Conservation (phyloP, 2,329 filamentous ascomycete species). For the Epichloe glyceriae region DNA sequence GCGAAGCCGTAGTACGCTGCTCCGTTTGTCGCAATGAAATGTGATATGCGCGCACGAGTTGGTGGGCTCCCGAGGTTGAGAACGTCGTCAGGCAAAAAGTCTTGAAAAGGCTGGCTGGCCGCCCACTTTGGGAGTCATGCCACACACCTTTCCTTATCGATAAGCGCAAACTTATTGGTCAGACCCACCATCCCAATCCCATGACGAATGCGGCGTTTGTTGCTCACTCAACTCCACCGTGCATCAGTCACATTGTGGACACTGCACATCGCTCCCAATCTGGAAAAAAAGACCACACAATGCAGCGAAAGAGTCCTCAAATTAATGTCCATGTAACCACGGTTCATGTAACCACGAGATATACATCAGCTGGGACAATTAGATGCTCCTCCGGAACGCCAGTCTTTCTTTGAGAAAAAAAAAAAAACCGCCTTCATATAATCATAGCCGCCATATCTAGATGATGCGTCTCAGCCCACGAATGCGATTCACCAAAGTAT, state of each 20-base stretch:
- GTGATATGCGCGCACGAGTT: not conserved
- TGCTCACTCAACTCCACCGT: no score
- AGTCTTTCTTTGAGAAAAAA: not conserved
- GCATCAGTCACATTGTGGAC: not conserved
- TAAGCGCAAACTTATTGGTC: conserved; percentile 7
- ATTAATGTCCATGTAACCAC: not conserved
- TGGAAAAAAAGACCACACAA: no score
- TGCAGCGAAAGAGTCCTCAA: not conserved
- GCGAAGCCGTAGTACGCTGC: no score
- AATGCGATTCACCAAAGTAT: not conserved
- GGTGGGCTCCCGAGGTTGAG: not conserved
- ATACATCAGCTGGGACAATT: not conserved
- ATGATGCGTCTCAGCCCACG: not conserved
- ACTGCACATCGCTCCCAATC: no score
- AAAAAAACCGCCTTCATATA: not conserved
- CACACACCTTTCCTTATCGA: conserved; percentile 18
- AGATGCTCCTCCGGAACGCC: not conserved
- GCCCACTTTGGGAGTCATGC: conserved; percentile 6
- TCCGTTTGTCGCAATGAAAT: not conserved
- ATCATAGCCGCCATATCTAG: not conserved
- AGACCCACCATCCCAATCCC: no score
- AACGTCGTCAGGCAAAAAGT: not conserved
- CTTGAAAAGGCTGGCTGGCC: not conserved
- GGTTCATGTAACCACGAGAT: not conserved
- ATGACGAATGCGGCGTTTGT: no score